Base-by-base conservation (phyloP, 495 filamentous ascomycete species). In the Letharia columbiana region DNA sequence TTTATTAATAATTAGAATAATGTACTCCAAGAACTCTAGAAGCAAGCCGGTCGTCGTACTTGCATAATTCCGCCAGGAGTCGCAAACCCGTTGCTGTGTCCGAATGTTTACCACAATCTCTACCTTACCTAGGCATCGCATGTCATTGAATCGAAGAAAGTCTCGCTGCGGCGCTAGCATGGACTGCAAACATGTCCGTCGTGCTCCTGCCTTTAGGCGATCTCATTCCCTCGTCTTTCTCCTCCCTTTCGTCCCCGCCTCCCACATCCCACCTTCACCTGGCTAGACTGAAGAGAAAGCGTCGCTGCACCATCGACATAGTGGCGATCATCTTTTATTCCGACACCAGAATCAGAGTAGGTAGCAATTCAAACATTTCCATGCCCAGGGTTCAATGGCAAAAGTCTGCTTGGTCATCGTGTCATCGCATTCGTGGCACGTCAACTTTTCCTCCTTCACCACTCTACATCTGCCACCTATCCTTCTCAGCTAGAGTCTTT, bases 301-400 rank as follows among this genome's bases (percentile, higher is more conserved):
- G 47, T n/a, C 47, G 47, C 47, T 50, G n/a, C 47, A 50, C n/a
- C n/a, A 28, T 37, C 62, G 39, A 44, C 62, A 59, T 65, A 28
- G 50, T 54, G 28, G 28, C 28, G 9, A 52, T 54, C 50, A 54
- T 54, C 50, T 23, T 9, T 5, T 6, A 2, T 31, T 15, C 28
- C n/a, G 3, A 23, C 20, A 3, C 59, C 47, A 56, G 35, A 57
- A 33, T 57, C 12, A 41, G 49, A 37, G 49, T 52, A 33, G 44
- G 49, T 49, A n/a, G 18, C 37, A 39, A 4, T 39, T 47, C 20
- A 58, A 54, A 39, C 58, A 50, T 45, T 50, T 50, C 47, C 47
- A 23, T 28, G n/a, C 1, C 20, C 47, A 54, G 50, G 50, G 23
- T 54, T 54, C 28, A 5, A 54, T 54, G 11, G 33, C 50, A 5